Base-by-base conservation (phyloP, 163 green algal species). In the Chloromonas sp. region DNA sequence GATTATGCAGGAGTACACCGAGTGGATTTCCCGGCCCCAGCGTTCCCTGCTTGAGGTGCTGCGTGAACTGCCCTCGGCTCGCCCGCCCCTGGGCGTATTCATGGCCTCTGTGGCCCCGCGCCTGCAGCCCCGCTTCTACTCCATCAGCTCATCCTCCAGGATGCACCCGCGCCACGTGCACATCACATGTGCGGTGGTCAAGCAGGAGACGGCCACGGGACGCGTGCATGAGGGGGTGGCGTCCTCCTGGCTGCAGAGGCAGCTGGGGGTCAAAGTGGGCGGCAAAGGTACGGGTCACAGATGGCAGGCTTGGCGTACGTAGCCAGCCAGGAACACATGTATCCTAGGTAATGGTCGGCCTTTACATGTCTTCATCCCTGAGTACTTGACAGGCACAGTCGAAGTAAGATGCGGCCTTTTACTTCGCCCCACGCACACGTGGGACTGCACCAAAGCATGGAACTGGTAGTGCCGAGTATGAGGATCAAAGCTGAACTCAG, bases 41-140 rank as follows among this genome's bases (percentile, higher is more conserved):
- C 36, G 77, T 1, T 81, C 77, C 36, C 77, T 81, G n/a, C 77
- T 81, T 36, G 77, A 98, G 85, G 92, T 98, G 1, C 88, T 98
- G 87, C 81, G 90, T 13, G 93, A 92, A 8, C 98, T 98, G 83
- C 93, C 94, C 2, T 94, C 87, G 58, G 92, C 92, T 2, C 90
- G 90, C 79, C 95, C 94, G 2, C 84, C 86, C 13, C 87, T 98
- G 0, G 95, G 94, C 83, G 85, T 92, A 13, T 97, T 97, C 66
- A 94, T 97, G 71, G 92, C 87, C 82, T 84, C 78, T 82, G 89
- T 98, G 14, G 92, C 90, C 0, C 92, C 92, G 0, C 91, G 92
- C 59, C 89, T 99, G 71, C 93, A 95, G 82, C 94, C 94, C 0
- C 92, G 96, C 84, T 98, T 94, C 91, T 99, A 98, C 92, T 97